These are phyloP conservation scores for Camelina hispida DNA, from an alignment of 345 rosid genomes.

Conservation along the genomic window DNA sequence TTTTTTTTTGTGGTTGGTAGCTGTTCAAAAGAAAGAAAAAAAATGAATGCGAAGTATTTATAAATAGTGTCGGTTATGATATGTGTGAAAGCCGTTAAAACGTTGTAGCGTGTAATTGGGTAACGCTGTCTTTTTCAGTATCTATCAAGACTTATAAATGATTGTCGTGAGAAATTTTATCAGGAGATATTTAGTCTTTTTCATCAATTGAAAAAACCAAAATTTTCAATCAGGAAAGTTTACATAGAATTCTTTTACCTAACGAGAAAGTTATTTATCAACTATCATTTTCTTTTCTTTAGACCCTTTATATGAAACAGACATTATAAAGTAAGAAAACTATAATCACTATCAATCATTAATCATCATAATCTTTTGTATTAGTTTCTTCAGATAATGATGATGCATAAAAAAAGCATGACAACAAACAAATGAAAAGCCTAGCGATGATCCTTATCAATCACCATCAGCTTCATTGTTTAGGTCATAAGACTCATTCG, in stretches of 20 bases:
- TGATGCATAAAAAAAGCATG: too few relatives aligned
- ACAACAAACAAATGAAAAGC: too few relatives aligned
- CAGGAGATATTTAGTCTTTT: not conserved
- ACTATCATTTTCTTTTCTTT: not conserved
- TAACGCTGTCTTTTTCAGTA: constrained; percentile 24
- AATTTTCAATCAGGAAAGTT: not conserved
- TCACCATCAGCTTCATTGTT: constrained; percentile 26
- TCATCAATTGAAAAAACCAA: constrained; percentile 2
- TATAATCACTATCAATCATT: not conserved
- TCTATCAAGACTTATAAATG: not conserved
- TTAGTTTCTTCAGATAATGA: constrained; percentile 14
- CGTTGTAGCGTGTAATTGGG: not conserved
- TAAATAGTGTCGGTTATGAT: not conserved
- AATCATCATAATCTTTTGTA: not conserved
- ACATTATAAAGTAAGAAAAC: not conserved
- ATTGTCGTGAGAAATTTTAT: not conserved
- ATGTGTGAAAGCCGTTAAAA: not conserved
- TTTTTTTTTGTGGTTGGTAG: too few relatives aligned
- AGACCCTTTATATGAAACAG: not conserved
- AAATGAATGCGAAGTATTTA: too few relatives aligned
- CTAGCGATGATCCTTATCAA: constrained; percentile 18
- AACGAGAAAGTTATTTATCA: not conserved
- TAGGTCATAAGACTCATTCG: constrained; percentile 10
- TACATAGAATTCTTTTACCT: not conserved
- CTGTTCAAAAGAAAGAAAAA: too few relatives aligned